Evolutionary conservation across 805 yeast species (phyloP), one percentile per base, ranked within the genome.

Genomic region (Kuraishia piskuri): DNA sequence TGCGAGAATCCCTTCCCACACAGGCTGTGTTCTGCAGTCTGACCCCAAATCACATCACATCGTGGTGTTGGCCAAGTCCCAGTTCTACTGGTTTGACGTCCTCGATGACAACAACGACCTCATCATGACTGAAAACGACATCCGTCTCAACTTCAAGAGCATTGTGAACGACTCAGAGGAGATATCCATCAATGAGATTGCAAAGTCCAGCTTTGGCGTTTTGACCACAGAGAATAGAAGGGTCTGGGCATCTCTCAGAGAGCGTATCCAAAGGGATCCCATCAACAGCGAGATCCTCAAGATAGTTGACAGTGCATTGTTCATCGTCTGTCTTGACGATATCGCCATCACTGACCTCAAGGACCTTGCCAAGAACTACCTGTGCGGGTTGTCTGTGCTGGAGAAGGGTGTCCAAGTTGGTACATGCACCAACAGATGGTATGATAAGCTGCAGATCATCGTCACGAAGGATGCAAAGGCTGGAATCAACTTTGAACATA

Each of bases 51-150:
- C 94, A 1, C 86, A 83, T 61, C 97, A 90, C 67, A 82, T 90
- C 40, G 84, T 90, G 9, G 91, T 90, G 17, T 71, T 89, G 66
- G 83, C 89, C 57, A 84, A 87, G 62, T 87, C 96, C 1, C 96
- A 90, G 68, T 88, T 90, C 67, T 90, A 90, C 70, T 90, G 97
- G 96, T 90, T 90, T 65, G 96, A 90, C 64, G 97, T 90, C 1
- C 72, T 90, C 60, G 95, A 90, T 67, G 75, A 76, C 50, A 71
- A 82, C 57, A 82, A 87, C 64, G 84, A 88, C 63, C 74, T 90
- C 57, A 76, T 90, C 50, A 73, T 90, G 63, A 76, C 85, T 1
- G 92, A 89, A 63, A 81, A 79, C 53, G 95, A 89, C 65, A 75
- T 90, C 59, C 83, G 81, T 53, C 74, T 83, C 64, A 90, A 89